Conservation (phyloP, 2,329 filamentous ascomycete genomes). For the Trichoderma sp. region DNA sequence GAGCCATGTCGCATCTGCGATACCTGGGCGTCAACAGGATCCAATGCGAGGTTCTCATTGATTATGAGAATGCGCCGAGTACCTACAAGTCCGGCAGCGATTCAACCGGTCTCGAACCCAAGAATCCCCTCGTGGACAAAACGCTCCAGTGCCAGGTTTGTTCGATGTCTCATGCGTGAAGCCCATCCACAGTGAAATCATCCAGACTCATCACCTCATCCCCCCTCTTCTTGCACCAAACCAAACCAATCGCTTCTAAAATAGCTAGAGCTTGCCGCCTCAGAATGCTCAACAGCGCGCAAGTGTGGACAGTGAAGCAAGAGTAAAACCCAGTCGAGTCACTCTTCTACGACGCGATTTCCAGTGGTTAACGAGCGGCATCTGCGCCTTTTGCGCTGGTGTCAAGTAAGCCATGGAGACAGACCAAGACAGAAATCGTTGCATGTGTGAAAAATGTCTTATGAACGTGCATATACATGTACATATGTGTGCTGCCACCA, state of each 20-base stretch:
- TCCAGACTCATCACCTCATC: neutral
- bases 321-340: slow-evolving; percentile 42
- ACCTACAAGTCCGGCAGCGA: neutral
- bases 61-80: neutral
- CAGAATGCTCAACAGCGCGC: slow-evolving; percentile 52
- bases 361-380: slow-evolving; percentile 34
- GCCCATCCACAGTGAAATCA: neutral
- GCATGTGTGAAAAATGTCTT: neutral
- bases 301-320: slow-evolving; percentile 72
- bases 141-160: neutral
- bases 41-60: neutral
- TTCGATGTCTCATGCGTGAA: neutral
- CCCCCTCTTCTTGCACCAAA: neutral
- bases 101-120: neutral
- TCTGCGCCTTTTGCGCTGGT: slow-evolving; percentile 27
- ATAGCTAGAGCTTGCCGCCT: slow-evolving; percentile 66
- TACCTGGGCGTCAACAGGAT: neutral
- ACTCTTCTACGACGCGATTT: slow-evolving; percentile 27
- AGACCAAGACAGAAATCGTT: slow-evolving; percentile 18
- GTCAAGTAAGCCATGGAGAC: slow-evolving; percentile 40
- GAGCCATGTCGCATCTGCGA: neutral
- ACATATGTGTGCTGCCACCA: neutral
- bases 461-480: neutral
- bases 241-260: slow-evolving; percentile 49
- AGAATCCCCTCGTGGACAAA: neutral